phyloP scores from a whole-genome alignment of 2,329 filamentous ascomycete species.

The Colletotrichum phormii region DNA sequence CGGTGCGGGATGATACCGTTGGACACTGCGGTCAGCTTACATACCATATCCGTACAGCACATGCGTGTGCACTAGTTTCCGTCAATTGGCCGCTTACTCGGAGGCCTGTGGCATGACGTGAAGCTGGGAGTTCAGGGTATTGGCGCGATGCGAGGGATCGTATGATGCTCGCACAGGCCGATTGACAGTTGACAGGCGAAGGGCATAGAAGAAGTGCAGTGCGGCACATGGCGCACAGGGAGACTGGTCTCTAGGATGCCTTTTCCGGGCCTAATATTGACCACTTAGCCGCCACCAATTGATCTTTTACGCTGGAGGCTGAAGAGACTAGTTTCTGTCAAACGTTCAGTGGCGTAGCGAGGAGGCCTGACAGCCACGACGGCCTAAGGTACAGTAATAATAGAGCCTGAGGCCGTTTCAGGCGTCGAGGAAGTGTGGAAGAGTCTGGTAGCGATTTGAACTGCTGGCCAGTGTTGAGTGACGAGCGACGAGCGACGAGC shows the following conservation, averaged over 20 bases:
- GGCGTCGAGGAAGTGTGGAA: not conserved
- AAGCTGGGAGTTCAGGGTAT: not conserved
- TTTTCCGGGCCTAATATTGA: not conserved
- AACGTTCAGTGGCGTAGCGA: not conserved
- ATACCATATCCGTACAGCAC: not conserved
- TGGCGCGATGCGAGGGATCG: not conserved
- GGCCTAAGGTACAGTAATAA: too few relatives aligned
- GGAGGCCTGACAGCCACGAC: too few relatives aligned
- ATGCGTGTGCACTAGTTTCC: not conserved
- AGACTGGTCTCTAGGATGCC: not conserved
- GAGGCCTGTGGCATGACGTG: not conserved
- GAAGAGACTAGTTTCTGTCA: not conserved
- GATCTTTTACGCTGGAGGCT: not conserved
- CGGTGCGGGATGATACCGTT: not conserved
- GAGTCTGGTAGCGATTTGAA: not conserved
- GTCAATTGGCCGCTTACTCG: not conserved
- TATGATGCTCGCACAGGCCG: not conserved
- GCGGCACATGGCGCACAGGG: too few relatives aligned
- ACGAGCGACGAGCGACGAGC: not conserved
- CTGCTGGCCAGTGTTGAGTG: not conserved
- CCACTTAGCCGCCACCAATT: not conserved
- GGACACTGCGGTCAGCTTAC: slow-evolving; percentile 19
- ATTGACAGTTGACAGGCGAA: not conserved
- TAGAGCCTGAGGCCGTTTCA: not conserved
- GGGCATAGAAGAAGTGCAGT: not conserved